Percentiles rank a stretch among this genome's conserved stretches.
These are phyloP conservation scores for Echinosophora koreensis DNA, from an alignment of 306 rosid genomes.

Conservation along the genomic window DNA sequence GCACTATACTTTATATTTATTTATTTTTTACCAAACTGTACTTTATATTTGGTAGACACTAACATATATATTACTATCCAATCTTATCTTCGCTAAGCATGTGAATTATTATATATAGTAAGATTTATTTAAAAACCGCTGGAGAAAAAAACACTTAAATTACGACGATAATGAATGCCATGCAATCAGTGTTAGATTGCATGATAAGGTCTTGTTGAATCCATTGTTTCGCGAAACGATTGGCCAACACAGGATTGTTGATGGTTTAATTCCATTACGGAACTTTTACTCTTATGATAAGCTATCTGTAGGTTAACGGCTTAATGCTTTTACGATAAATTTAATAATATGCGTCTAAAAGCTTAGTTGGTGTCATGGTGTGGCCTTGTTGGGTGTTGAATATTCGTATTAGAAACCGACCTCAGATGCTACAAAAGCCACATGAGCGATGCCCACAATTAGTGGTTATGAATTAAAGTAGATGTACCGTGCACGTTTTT, in stretches of 20 bases:
- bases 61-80: background rate
- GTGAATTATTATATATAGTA: background rate
- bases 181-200: background rate
- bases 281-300: constrained; percentile 31
- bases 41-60: background rate
- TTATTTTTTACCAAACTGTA: too few relatives aligned
- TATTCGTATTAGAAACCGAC: background rate
- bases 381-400: background rate
- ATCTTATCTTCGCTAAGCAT: constrained; percentile 1
- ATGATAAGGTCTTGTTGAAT: background rate
- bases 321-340: constrained; percentile 33
- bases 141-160: background rate
- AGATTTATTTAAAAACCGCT: constrained; percentile 9
- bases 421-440: background rate
- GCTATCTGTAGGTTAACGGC: constrained; percentile 1
- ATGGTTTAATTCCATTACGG: constrained; percentile 23
- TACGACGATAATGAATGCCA: background rate
- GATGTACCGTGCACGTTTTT: background rate
- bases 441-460: constrained; percentile 35
- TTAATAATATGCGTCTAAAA: constrained; percentile 31
- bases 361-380: constrained; percentile 25
- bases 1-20: background rate
- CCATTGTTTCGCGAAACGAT: constrained; percentile 6
- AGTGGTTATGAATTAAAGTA: constrained; percentile 44
- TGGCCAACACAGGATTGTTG: constrained; percentile 17